These are phyloP conservation scores for Salix suchowensis DNA, from an alignment of 345 rosid species.

Conservation along the genomic window DNA sequence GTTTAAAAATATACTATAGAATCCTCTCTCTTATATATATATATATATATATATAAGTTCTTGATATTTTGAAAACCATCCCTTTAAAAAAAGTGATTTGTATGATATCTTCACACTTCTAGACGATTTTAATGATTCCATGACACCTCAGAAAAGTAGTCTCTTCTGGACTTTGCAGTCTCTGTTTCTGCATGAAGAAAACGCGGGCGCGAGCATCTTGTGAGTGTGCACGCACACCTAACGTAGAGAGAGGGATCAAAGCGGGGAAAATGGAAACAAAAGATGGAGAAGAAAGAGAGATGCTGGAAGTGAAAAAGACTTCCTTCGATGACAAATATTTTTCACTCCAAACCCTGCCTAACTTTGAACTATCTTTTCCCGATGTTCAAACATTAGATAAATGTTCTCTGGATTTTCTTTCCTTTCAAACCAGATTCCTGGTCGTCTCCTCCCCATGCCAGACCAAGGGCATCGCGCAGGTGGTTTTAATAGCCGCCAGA, in stretches of 20 bases:
- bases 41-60: too few relatives aligned
- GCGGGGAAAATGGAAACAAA: neutral
- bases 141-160: neutral
- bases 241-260: neutral
- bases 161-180: neutral
- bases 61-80: too few relatives aligned
- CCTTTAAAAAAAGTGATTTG: neutral
- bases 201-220: neutral
- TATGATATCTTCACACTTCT: too few relatives aligned
- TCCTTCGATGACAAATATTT: neutral
- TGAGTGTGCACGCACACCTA: too few relatives aligned
- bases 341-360: neutral
- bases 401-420: neutral
- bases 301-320: neutral
- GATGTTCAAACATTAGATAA: too few relatives aligned
- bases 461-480: neutral
- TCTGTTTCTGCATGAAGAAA: neutral
- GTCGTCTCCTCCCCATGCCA: neutral
- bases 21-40: too few relatives aligned
- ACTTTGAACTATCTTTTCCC: neutral
- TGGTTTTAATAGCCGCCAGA: too few relatives aligned
- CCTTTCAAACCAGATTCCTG: neutral
- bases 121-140: too few relatives aligned
- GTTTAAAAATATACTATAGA: too few relatives aligned
- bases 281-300: neutral